Evolutionary conservation across 2,329 filamentous ascomycete genomes (phyloP).

Genomic region (Venturia nashicola): DNA sequence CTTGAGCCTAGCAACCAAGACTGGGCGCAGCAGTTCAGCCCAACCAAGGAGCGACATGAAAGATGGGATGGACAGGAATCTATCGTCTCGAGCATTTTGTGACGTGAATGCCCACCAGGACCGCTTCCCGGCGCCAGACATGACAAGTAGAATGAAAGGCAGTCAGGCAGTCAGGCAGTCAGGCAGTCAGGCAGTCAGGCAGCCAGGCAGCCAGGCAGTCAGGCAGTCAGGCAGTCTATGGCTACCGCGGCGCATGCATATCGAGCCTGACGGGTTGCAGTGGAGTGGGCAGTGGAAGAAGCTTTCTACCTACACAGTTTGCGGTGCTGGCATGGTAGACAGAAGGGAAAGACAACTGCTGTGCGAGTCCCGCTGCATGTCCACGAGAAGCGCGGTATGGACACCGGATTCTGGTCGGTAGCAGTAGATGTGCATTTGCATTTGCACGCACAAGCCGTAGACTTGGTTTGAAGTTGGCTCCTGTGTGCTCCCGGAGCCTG

Average conservation of each 20-base stretch:
- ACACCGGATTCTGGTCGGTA: background rate
- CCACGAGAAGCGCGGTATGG: background rate
- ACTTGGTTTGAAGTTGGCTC: background rate
- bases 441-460: background rate
- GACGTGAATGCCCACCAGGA: background rate
- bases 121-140: background rate
- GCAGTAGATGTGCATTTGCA: background rate
- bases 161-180: no score
- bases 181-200: no score
- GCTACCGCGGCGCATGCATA: background rate
- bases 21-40: background rate
- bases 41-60: background rate
- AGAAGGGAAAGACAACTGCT: no score
- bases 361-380: no score
- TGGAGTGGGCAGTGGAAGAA: no score
- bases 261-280: no score
- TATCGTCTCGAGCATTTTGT: background rate
- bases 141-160: background rate
- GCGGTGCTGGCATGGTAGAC: no score
- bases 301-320: no score
- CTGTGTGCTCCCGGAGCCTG: background rate
- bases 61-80: background rate
- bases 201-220: no score
- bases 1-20: background rate
- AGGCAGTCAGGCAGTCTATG: background rate